Base-by-base conservation (phyloP, 2,329 filamentous ascomycete genomes). In the Pezicula carpinea region DNA sequence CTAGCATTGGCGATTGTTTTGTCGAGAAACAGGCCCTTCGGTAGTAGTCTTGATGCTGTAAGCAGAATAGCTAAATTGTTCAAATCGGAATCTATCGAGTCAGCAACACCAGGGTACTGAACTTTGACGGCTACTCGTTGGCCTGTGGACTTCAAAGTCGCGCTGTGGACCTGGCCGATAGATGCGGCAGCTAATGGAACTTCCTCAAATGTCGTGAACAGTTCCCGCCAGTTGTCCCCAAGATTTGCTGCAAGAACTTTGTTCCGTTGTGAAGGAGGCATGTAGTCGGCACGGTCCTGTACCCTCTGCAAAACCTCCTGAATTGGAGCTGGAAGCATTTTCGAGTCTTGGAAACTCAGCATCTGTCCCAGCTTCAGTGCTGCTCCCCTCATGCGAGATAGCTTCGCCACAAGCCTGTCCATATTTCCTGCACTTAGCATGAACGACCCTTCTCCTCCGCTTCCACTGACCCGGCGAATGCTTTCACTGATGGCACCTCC, bases 291-390 rank as follows among this genome's bases (percentile, higher is more conserved):
- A 47, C 89, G 85, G 65, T 99, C 93, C 64, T 99, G 93, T 0
- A 99, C 93, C 5, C 95, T 83, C 64, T 96, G 90, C 11, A 99
- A 72, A 2, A 99, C 89, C 60, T 92, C 80, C 55, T 95, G 89
- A 42, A 99, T 90, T 1, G 88, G 81, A 1, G 79, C 80, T 0
- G 93, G 93, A 8, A 99, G 79, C 82, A 96, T 90, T 67, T 96
- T 97, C 32, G 89, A 83, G 69, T 99, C 93, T 72, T 99, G 93
- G 62, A 99, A 93, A 65, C 90, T 96, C 75, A 99, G 86, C 87
- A 97, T 93, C 71, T 99, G 93, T 1, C 93, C 95, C 21, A 99
- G 70, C 70, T 99, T 99, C 35, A 99, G 74, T n/a, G 93, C 93
- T 5, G 93, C 95, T 32, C 93, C 93, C 60, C 93, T 82, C 93